Conservation (phyloP, 176 grass and related monocot species). For the Thalia dealbata region DNA sequence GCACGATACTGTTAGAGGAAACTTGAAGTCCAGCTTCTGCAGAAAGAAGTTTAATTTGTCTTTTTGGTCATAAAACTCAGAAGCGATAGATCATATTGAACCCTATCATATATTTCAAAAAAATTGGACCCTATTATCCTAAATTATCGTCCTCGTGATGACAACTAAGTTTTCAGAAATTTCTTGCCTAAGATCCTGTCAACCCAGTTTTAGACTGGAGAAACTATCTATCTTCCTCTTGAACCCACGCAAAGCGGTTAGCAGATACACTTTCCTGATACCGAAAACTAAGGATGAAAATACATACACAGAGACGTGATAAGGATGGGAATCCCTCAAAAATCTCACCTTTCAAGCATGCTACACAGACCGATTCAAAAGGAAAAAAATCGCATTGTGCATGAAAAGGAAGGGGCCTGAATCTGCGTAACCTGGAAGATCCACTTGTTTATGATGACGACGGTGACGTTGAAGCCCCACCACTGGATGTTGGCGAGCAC, state of each 20-base stretch:
- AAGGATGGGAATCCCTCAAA: background rate
- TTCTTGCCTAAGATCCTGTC: background rate
- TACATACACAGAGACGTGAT: background rate
- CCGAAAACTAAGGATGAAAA: background rate
- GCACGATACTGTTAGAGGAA: conserved; percentile 87
- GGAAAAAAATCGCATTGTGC: background rate
- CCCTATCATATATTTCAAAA: background rate
- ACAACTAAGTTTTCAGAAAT: background rate
- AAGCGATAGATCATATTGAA: background rate
- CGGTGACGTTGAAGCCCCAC: conserved; percentile 97
- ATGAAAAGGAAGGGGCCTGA: background rate
- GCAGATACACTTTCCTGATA: background rate
- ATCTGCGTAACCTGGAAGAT: conserved; percentile 77
- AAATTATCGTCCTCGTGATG: background rate
- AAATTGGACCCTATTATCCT: background rate
- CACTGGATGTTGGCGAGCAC: conserved; percentile 72
- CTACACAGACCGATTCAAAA: background rate
- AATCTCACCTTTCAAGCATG: background rate
- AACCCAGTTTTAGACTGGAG: background rate
- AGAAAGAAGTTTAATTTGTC: background rate
- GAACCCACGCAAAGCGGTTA: too few relatives aligned
- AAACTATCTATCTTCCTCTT: too few relatives aligned
- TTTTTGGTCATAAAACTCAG: background rate
- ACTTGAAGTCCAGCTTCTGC: conserved; percentile 51
- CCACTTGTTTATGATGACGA: conserved; percentile 99